Percentiles rank a stretch among this genome's conserved stretches.
Evolutionary conservation across 2,329 filamentous ascomycete genomes (phyloP).

Genomic region (Cadophora malorum): DNA sequence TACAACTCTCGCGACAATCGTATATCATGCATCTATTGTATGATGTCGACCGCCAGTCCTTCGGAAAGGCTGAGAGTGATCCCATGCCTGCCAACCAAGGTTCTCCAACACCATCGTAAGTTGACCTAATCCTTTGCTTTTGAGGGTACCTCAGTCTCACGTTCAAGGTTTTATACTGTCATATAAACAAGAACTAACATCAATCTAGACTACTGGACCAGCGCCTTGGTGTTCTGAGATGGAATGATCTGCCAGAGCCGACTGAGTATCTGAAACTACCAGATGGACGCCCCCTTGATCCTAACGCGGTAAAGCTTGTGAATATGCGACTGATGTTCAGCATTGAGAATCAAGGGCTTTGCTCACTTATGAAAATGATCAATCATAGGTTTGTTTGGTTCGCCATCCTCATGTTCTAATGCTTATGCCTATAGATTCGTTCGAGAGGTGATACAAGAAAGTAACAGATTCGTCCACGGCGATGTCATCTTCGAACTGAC

Average conservation of each 20-base stretch:
- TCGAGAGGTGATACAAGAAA: conserved; percentile 37
- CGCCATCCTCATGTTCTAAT: background rate
- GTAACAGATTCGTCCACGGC: conserved; percentile 40
- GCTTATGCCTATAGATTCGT: conserved; percentile 37
- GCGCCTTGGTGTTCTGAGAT: conserved; percentile 57
- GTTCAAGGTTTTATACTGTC: background rate
- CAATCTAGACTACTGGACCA: conserved; percentile 48
- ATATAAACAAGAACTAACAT: conserved; percentile 16
- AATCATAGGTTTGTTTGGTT: conserved; percentile 53
- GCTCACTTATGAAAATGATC: conserved; percentile 58
- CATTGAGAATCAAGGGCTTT: conserved; percentile 50
- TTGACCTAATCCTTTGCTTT: background rate
- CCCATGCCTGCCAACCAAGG: background rate
- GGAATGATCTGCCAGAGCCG: conserved; percentile 67
- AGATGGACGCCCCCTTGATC: conserved; percentile 56
- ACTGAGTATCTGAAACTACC: conserved; percentile 20
- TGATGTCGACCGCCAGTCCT: conserved; percentile 57
- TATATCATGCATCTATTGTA: conserved; percentile 63
- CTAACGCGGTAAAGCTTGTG: conserved; percentile 43
- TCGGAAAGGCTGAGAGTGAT: conserved; percentile 47
- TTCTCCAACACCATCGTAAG: background rate
- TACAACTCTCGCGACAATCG: conserved; percentile 61
- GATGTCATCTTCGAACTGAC: conserved; percentile 42
- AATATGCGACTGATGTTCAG: conserved; percentile 41
- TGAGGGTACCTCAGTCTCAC: background rate